Evolutionary conservation across 2,329 filamentous ascomycete species (phyloP), one percentile per base, ranked within the genome.

Genomic region (Amauroascus niger): DNA sequence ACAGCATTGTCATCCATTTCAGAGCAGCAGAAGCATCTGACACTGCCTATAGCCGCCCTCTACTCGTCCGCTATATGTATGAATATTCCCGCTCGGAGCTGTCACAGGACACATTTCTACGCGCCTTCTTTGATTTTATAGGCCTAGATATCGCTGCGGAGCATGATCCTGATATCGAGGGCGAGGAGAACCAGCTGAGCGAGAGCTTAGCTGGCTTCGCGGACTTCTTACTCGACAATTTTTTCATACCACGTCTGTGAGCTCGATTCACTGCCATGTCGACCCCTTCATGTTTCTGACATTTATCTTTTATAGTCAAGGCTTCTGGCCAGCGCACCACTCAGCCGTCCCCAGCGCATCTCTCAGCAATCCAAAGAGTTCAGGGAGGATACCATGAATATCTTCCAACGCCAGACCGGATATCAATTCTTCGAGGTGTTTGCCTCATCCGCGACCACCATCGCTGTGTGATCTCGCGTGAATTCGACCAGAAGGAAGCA

Each of bases 381-480:
- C 41, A 50, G 37, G 54, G 35, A 16, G 35, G 53, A 28, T 7
- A 5, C 3, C 53, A 48, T 41, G 48, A 52, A 41, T 45, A 5
- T 46, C 11, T 30, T 28, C 22, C 43, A 6, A 54, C 44, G 39
- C 37, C 30, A n/a, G 30, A 20, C 18, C 52, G 52, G 16, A n/a
- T 54, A 28, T 54, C 44, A 28, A 8, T 33, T 11, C 40, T 54
- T 24, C 32, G 52, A 22, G 40, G 47, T 43, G 48, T 56, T 24
- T 60, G 57, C 46, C 57, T 60, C 37, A 54, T 55, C 47, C 56
- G 58, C 39, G 58, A 59, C 49, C 56, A 33, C 39, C 48, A 61
- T 51, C 58, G 56, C 26, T 61, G 59, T 53, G 59, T 59, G 8
- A 56, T 61, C 6, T 60, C 57, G 46, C 50, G 54, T 33, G 39